Base-by-base conservation (phyloP, 2,329 filamentous ascomycete species). In the Zopfia rhizophila region DNA sequence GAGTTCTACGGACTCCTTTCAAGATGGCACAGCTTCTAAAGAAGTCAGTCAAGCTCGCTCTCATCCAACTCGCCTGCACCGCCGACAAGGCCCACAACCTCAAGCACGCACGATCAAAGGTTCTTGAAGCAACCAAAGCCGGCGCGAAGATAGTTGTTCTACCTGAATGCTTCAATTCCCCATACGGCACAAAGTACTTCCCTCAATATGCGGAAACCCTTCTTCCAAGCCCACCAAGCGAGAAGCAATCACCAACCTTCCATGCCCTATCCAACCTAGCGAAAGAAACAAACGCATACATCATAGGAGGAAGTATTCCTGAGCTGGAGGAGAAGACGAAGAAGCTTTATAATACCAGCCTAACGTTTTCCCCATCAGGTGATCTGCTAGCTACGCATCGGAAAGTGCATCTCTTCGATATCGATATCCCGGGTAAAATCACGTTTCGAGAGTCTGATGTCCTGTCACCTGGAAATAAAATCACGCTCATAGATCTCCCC, bases 131-230 rank as follows among this genome's bases (percentile, higher is more conserved):
- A 4, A 87, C 91, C 17, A 72, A 78, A 18, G 77, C 43, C 8
- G 93, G 93, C 58, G 91, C 93, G 49, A 85, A 89, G 45, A 85
- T 99, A 48, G 87, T 97, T 56, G 91, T 97, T 23, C 83, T 99
- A 13, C 94, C 94, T 24, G 94, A 99, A 78, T 99, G 94, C 81
- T 99, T 99, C 85, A 99, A 99, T 79, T 95, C 90, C 29, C 94
- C 94, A 7, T 99, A 99, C 74, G 94, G 94, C 58, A 91, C 86
- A 57, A 82, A 91, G 66, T 92, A 87, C 79, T 99, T 99, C 75
- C 88, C 92, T 41, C 83, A 86, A 51, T 97, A 97, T 72, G 92
- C 94, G 58, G 94, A 99, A 75, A 87, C 85, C 1, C 85, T 97
- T n/a, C 78, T 83, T 1, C 90, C 91, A 1, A 87, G 85, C 3